Evolutionary conservation across 306 rosid species (phyloP).

Genomic region (Argentina anserina): DNA sequence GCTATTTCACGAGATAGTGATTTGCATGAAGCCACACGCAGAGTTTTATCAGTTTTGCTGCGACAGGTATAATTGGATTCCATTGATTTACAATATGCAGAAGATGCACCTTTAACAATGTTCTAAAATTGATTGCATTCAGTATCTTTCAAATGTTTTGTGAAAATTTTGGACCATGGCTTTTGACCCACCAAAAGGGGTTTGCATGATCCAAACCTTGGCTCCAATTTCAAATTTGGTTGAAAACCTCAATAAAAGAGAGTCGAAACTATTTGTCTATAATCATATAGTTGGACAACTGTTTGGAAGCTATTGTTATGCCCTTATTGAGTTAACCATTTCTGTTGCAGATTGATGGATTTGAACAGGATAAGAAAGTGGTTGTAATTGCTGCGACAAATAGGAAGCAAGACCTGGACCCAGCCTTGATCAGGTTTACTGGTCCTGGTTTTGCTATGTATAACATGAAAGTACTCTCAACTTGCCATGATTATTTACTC

Average conservation of each 20-base stretch:
- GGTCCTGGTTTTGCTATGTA: conserved; percentile 10
- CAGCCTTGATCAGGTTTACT: conserved; percentile 71
- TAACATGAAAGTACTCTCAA: neutral
- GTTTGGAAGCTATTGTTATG: neutral
- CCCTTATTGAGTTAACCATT: neutral
- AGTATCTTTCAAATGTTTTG: neutral
- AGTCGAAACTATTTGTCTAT: neutral
- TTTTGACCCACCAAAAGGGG: neutral
- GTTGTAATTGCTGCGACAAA: conserved; percentile 93
- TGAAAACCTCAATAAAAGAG: neutral
- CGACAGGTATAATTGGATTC: conserved; percentile 45
- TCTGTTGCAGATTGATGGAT: conserved; percentile 84
- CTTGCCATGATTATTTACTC: neutral
- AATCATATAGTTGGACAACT: neutral
- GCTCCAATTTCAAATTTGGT: neutral
- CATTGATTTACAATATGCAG: neutral
- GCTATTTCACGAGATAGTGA: conserved; percentile 77
- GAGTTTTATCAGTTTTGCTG: conserved; percentile 59
- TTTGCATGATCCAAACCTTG: neutral
- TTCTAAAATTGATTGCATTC: neutral
- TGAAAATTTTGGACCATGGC: neutral
- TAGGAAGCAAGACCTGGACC: conserved; percentile 93
- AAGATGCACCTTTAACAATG: neutral
- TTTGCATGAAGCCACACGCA: conserved; percentile 91
- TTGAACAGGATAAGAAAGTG: conserved; percentile 87